Evolutionary conservation across 768 basidiomycete genomes (phyloP), one percentile per base, ranked within the genome.

Genomic region (Boletus speciosus): DNA sequence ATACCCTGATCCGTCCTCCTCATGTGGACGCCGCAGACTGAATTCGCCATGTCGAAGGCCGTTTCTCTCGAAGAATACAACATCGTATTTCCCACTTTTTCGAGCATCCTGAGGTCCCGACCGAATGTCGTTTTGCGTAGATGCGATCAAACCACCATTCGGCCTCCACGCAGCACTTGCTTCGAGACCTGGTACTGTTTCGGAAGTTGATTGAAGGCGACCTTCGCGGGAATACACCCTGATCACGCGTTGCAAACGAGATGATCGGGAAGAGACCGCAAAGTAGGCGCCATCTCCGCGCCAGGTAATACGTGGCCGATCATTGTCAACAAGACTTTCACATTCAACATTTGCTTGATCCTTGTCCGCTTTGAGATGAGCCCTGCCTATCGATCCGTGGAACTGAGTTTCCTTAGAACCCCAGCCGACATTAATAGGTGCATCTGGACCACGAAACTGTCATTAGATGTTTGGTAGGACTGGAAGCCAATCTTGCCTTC

Each of bases 321-420:
- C 68, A 51, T 93, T 86, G 60, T 98, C 93, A 56, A 85, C 82
- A 3, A 85, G 84, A 59, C 83, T 85, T 8, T 76, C 73, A 21
- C 80, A 79, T 19, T 81, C 73, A 32, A 61, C 65, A 5, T 71
- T 64, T 35, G 72, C 61, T 54, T 67, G 59, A 11, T 71, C 60
- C 27, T 80, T 76, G 0, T 92, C 90, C 23, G 89, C 88, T 34
- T 57, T 60, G 51, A 70, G 64, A 59, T 70, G 66, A 2, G 81
- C 73, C 68, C 98, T 98, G 16, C 97, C 96, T 5, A 93, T 76
- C 0, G 94, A 96, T 10, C 97, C 97, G 61, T 98, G 94, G 67
- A 99, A 99, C 65, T 99, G 97, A 0, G 97, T 98, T 67, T 90
- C 81, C 65, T 95, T 96, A 2, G 90, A 90, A 38, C 97, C 97